Evolutionary conservation across 805 yeast species (phyloP).

Genomic region (Cyberlindnera mississippiensis): DNA sequence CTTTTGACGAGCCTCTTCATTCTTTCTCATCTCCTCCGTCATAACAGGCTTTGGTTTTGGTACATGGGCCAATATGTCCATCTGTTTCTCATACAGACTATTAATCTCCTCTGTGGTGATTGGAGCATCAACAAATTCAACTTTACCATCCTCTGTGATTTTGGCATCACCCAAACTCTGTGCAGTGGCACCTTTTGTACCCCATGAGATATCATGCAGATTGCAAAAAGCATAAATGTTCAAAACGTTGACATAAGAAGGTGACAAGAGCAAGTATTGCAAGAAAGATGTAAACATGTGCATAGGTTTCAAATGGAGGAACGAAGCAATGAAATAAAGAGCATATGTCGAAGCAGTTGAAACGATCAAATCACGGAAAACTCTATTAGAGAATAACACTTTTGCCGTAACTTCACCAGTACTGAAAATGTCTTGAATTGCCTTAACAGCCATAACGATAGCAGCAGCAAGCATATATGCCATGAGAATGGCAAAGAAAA

Average conservation of each 20-base stretch:
- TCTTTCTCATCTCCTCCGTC: slow-evolving; percentile 27
- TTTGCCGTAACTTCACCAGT: slow-evolving; percentile 35
- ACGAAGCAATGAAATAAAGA: slow-evolving; percentile 72
- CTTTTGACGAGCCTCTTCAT: slow-evolving; percentile 32
- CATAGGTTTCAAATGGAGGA: slow-evolving; percentile 84
- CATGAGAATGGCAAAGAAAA: slow-evolving; percentile 85
- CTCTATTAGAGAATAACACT: slow-evolving; percentile 54
- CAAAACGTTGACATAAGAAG: slow-evolving; percentile 85
- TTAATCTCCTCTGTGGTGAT: slow-evolving; percentile 76
- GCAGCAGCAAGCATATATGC: slow-evolving; percentile 86
- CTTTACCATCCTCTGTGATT: slow-evolving; percentile 58
- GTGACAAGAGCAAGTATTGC: slow-evolving; percentile 81
- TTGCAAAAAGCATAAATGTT: slow-evolving; percentile 95
- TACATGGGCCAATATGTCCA: slow-evolving; percentile 48
- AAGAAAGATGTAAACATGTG: slow-evolving; percentile 85
- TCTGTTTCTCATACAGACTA: slow-evolving; percentile 60
- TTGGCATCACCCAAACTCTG: slow-evolving; percentile 83
- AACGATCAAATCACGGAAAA: slow-evolving; percentile 83
- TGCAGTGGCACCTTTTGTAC: slow-evolving; percentile 81
- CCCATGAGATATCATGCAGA: slow-evolving; percentile 96
- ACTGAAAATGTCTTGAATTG: slow-evolving; percentile 49
- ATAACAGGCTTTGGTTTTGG: slow-evolving; percentile 26
- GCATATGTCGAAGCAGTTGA: slow-evolving; percentile 82
- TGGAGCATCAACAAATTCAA: slow-evolving; percentile 63
- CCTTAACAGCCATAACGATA: slow-evolving; percentile 68